Conservation (phyloP, 2,329 filamentous ascomycete species). For the Apiospora phragmitis region DNA sequence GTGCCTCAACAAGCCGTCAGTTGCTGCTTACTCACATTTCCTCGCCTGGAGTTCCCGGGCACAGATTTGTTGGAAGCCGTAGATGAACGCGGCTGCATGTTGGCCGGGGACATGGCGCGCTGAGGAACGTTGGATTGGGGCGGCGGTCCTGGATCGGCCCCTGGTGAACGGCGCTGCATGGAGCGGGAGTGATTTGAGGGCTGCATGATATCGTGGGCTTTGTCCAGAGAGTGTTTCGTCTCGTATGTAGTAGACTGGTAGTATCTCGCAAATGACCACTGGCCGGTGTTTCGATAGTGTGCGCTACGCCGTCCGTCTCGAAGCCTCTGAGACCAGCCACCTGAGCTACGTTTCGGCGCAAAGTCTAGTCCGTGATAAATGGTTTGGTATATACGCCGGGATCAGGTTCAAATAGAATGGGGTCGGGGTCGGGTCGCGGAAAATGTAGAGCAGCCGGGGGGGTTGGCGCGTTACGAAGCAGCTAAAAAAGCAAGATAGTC, state of each 20-base stretch:
- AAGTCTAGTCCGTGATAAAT: constrained; percentile 6
- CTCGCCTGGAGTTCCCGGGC: constrained; percentile 50
- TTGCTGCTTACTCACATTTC: constrained; percentile 54
- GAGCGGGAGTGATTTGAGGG: constrained; percentile 50
- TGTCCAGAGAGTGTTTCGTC: constrained; percentile 4
- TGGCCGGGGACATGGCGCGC: constrained; percentile 61
- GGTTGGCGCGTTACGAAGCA: background rate
- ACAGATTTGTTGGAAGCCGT: constrained; percentile 64
- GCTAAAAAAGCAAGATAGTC: background rate
- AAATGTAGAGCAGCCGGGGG: constrained; percentile 2
- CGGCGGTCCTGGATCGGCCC: constrained; percentile 55
- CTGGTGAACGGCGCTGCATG: constrained; percentile 64
- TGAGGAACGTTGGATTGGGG: constrained; percentile 52
- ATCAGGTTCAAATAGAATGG: background rate
- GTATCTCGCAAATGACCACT: background rate
- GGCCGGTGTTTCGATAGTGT: constrained; percentile 6
- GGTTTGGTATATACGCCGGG: constrained; percentile 5
- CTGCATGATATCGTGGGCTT: constrained; percentile 44
- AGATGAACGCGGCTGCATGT: constrained; percentile 63
- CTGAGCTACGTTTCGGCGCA: constrained; percentile 8
- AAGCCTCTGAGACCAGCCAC: constrained; percentile 1
- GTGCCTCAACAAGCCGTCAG: background rate
- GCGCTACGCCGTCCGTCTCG: constrained; percentile 4
- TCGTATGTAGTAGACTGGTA: background rate
- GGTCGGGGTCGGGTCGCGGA: background rate